Evolutionary conservation across 192 early-diverging fungal genomes (phyloP), one percentile per base, ranked within the genome.

Genomic region (Cladochytrium replicatum): DNA sequence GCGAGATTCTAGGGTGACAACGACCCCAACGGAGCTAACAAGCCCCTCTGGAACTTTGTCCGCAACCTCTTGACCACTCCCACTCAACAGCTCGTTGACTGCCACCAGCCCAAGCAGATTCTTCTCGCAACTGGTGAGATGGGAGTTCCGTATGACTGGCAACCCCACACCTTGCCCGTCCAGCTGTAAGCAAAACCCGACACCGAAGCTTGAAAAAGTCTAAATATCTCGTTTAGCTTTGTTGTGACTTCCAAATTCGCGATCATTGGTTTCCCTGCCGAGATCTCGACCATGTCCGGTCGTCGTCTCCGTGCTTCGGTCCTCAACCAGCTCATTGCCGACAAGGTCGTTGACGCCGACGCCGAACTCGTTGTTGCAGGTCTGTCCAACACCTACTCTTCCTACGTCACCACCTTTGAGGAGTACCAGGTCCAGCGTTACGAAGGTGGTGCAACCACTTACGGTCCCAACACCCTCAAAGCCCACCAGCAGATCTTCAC

Each of bases 251-350:
- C n/a, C n/a, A n/a, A n/a, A n/a, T n/a, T n/a, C n/a, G n/a, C n/a
- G n/a, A n/a, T n/a, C n/a, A n/a, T n/a, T n/a, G n/a, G n/a, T n/a
- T n/a, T n/a, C 11, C 79, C 78, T 34, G 46, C 53, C 28, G 80
- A 82, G 49, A 74, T 82, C 34, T 72, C 80, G 15, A 82, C 78
- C 29, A 82, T 82, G 80, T 55, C 61, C 29, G 80, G 80, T 5
- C 24, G 80, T 41, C 39, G 80, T 4, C 45, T 74, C 15, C 55
- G 67, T 22, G 41, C 55, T 1, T 48, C 50, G 9, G 42, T 79
- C 1, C 30, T 58, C n/a, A 30, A 34, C 11, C 45, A 57, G 13
- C 32, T 82, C 5, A 43, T 66, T 5, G 50, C 55, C 28, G 60
- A 73, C 34, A 57, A 38, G 11, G 41, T 52, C 2, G 51, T 71